Evolutionary conservation across 345 rosid species (phyloP), one percentile per base, ranked within the genome.

Genomic region (Streptanthus diversifolius): DNA sequence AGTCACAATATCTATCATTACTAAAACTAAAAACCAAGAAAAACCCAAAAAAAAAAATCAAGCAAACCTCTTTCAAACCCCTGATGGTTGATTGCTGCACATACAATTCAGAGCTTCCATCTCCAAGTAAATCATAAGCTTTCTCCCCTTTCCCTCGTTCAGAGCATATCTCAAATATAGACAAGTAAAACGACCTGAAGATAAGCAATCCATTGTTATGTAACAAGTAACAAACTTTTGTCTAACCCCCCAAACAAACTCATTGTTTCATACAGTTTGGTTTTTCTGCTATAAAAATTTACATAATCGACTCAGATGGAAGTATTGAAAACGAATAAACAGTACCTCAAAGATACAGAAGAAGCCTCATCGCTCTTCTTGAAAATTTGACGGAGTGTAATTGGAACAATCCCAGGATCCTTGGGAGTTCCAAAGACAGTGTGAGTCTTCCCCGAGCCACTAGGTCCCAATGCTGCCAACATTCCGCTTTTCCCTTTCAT

Each of bases 391-490:
- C 81, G 72, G 43, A 93, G 84, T 0, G 85, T 83, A 35, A 82
- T 87, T 2, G 92, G 88, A 49, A 93, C 89, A 83, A 91, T 84
- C 15, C 98, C 98, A 13, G 96, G 97, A 32, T 91, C 84, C 73
- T 82, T 80, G 0, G 83, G 77, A 68, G 66, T 82, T 47, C 97
- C 97, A 30, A 93, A 93, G 55, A 93, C 90, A 0, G 98, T 93
- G 61, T 91, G 91, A 17, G 98, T 93, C 85, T 93, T 93, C 41
- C 98, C 97, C 0, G 98, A 91, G 64, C 96, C 97, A 12, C 92
- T 91, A 45, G 96, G 91, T 36, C 96, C 98, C 67, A 91, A 56
- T 0, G 98, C 96, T 18, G 92, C 96, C 66, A 93, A 64, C 98
- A 93, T 87, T 58, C 95, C 90, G 19, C 85, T 88, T 70, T 83